Base-by-base conservation (phyloP, 768 basidiomycete species). In the Amanita thiersii region DNA sequence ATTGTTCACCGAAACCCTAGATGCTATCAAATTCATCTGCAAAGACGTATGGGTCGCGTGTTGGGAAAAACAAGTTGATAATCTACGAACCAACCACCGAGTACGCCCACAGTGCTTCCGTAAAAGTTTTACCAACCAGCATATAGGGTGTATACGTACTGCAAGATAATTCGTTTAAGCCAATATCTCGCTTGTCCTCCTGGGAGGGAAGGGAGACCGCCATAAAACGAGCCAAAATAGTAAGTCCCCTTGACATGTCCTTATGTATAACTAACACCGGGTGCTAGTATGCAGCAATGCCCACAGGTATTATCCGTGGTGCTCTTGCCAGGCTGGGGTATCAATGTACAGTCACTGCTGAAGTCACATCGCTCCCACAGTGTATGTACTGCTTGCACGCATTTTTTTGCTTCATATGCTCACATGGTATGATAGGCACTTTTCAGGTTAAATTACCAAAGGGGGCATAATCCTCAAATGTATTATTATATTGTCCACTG, bases 41-140 rank as follows among this genome's bases (percentile, higher is more conserved):
- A 97, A 97, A 55, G 92, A 97, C 43, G 64, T 97, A n/a, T 97
- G 92, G 88, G 68, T 77, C 0, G 78, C 82, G 15, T 85, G 84
- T 43, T 96, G 88, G 81, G 86, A 91, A 39, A 93, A 93, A 56
- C 93, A 94, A 57, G 88, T 96, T 1, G 92, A 96, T 54, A 97
- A 97, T 58, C 64, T 97, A 44, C 77, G 92, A 33, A 97, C 92
- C 11, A 97, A 97, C 57, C 93, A 94, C 59, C 71, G 92, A 37
- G 91, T 91, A 54, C 29, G 78, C 64, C 17, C 12, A 29, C 12
- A 46, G n/a, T 2, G 20, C 5, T 20, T 15, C 29, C 3, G 15
- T 15, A 11, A 33, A 32, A 2, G 32, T 33, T 35, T 44, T 32
- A 14, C 25, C 5, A 25, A 14, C 4, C 12, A 2, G 5, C 19